These are phyloP conservation scores for Quercus agrifolia DNA, from an alignment of 306 rosid species.

Conservation along the genomic window DNA sequence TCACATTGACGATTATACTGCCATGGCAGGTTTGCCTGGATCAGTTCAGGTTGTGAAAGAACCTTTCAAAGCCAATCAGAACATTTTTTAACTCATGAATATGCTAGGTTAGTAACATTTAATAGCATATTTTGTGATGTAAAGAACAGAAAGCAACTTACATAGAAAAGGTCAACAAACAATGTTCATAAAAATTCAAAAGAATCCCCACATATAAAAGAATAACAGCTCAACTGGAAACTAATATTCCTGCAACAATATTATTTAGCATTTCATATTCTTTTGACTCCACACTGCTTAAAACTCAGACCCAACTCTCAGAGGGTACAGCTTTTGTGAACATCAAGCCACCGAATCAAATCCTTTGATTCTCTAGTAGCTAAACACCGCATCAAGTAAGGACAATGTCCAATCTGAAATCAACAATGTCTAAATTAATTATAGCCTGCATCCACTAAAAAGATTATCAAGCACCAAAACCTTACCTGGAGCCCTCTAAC, in stretches of 20 bases:
- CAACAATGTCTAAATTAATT: neutral
- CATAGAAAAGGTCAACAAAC: neutral
- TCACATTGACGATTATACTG: neutral
- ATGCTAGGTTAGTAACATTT: neutral
- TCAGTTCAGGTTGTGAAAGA: constrained; percentile 1
- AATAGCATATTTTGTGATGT: neutral
- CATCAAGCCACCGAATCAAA: neutral
- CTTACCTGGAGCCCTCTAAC: neutral
- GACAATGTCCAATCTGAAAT: neutral
- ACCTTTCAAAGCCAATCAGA: neutral
- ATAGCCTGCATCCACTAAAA: neutral
- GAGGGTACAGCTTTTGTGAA: neutral
- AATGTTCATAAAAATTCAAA: neutral
- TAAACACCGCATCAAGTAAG: no score
- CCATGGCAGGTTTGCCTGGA: constrained; percentile 1
- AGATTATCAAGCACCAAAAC: neutral
- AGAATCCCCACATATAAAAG: neutral
- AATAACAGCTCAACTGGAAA: neutral
- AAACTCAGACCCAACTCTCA: neutral
- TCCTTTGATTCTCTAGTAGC: no score
- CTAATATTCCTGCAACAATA: neutral
- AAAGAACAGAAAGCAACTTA: neutral
- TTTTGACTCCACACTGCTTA: neutral
- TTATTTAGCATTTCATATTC: neutral
- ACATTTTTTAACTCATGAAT: neutral